A percentile compares a stretch with the other conserved stretches of the same genome.
phyloP scores from a whole-genome alignment of 495 filamentous ascomycete genomes.

The Parmelia sp. region DNA sequence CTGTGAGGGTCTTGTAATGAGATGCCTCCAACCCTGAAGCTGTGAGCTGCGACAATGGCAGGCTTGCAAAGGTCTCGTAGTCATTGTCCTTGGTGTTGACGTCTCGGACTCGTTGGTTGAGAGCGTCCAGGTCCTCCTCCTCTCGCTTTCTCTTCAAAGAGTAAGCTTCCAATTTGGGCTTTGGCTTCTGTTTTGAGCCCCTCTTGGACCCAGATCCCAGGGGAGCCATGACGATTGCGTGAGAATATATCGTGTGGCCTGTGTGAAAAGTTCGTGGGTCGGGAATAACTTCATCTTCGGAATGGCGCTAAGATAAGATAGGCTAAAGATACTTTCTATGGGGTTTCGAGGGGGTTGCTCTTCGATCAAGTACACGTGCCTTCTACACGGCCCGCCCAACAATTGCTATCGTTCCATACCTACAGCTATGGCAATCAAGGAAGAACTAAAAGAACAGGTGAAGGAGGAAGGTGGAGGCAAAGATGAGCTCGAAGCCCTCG shows the following conservation, averaged over 20 bases:
- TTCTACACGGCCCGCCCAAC: neutral
- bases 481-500: slow-evolving; percentile 75
- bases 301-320: slow-evolving; percentile 25
- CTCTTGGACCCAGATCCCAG: slow-evolving; percentile 4
- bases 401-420: neutral
- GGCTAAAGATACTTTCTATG: neutral
- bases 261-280: neutral
- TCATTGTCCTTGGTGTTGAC: slow-evolving; percentile 40
- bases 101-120: slow-evolving; percentile 44
- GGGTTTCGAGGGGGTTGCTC: too few relatives aligned
- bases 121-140: slow-evolving; percentile 40
- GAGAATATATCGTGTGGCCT: neutral
- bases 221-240: slow-evolving; percentile 17
- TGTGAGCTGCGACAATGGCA: slow-evolving; percentile 85
- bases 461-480: slow-evolving; percentile 28
- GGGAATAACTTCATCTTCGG: slow-evolving; percentile 11
- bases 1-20: slow-evolving; percentile 84
- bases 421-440: slow-evolving; percentile 21
- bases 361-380: neutral
- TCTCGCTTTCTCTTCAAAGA: slow-evolving; percentile 59
- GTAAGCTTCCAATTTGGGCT: slow-evolving; percentile 27
- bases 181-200: slow-evolving; percentile 13
- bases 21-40: slow-evolving; percentile 71
- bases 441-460: slow-evolving; percentile 22
- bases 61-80: slow-evolving; percentile 68